Evolutionary conservation across 768 basidiomycete species (phyloP).

Genomic region (Amanita rubescens): DNA sequence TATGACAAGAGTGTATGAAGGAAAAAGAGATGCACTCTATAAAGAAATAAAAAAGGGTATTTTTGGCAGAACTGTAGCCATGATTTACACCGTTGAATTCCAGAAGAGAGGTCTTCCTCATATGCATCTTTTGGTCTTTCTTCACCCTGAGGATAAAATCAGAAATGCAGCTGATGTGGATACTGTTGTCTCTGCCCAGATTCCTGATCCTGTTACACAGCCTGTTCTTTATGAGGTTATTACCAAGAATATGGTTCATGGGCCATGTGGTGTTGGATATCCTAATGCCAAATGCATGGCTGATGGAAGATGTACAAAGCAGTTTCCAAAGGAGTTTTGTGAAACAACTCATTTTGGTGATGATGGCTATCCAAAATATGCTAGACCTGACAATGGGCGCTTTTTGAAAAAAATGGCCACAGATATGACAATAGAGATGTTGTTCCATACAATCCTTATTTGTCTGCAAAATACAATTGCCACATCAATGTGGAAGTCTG

Average conservation of each 20-base stretch:
- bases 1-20: background rate
- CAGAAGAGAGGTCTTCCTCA: conserved; percentile 40
- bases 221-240: conserved; percentile 11
- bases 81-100: conserved; percentile 33
- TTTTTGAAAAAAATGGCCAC: background rate
- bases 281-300: background rate
- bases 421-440: conserved; percentile 30
- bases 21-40: background rate
- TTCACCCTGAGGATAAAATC: conserved; percentile 13
- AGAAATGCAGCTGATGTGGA: conserved; percentile 22
- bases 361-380: background rate
- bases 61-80: background rate
- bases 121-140: conserved; percentile 34
- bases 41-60: background rate
- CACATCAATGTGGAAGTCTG: conserved; percentile 46
- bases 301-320: background rate
- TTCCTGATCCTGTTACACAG: conserved; percentile 26
- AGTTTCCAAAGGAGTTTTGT: background rate
- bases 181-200: conserved; percentile 26
- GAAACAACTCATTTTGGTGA: background rate
- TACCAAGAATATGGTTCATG: conserved; percentile 1
- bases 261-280: background rate
- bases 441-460: conserved; percentile 32
- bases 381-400: background rate
- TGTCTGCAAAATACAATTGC: conserved; percentile 29